Evolutionary conservation across 495 filamentous ascomycete species (phyloP), one percentile per base, ranked within the genome.

Genomic region (Penicillium subrubescens): DNA sequence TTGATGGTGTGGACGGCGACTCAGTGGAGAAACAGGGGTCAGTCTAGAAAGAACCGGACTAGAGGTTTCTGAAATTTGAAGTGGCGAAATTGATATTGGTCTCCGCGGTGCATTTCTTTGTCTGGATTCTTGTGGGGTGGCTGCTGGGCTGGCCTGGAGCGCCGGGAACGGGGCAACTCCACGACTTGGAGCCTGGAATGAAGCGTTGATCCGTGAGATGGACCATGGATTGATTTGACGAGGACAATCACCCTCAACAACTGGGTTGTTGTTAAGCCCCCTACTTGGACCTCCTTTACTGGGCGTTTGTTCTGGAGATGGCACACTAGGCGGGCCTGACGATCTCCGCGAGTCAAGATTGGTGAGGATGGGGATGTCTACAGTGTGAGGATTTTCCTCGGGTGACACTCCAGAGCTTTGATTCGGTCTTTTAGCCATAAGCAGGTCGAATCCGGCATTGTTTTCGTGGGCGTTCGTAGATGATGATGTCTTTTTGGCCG

Each of bases 211-310:
- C 50, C 56, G 73, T 0, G 76, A 71, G 6, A 76, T 67, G 15
- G 75, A 73, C 75, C 75, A 78, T 3, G 77, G 75, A 34, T 77
- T 77, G n/a, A 68, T 39, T 14, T 60, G 67, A 2, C 63, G 61
- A 37, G 61, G 37, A 2, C 15, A 7, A 15, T 14, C 2, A 34
- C 46, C 21, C 34, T 25, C 25, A 12, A 35, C 23, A 17, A n/a
- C 6, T 15, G 2, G 31, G 23, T 31, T n/a, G 14, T 3, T 15
- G n/a, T 41, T 11, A 8, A 33, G 11, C 11, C 15, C 31, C 11
- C 1, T 29, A 1, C 14, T 29, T 10, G 17, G 31, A 41, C 5
- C 12, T 31, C 19, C 46, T n/a, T 27, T 11, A n/a, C 5, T 3
- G 5, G 33, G 39, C 25, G 35, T 41, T 2, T 41, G n/a, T 5